Evolutionary conservation across 2,329 filamentous ascomycete genomes (phyloP), one percentile per base, ranked within the genome.

Genomic region (Tolypocladium endophyticum): DNA sequence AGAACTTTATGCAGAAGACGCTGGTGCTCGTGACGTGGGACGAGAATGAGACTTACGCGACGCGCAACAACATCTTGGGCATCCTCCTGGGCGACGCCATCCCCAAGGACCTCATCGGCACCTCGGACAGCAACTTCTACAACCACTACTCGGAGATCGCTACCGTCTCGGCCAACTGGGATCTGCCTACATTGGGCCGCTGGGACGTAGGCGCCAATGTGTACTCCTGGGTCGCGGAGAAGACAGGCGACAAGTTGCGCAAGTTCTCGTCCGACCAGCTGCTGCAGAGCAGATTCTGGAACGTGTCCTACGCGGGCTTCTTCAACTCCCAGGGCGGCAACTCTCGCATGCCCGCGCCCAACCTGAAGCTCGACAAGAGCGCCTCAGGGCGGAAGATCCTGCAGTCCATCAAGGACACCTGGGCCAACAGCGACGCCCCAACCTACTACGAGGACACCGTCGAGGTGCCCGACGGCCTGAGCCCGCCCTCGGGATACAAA

Each of bases 21-120:
- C 80, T 94, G 1, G 81, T 94, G 12, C 76, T 93, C 6, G 72
- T 94, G 61, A 92, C 86, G 12, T 94, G 91, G 68, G 90, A 94
- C 64, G 90, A 94, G 75, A 89, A 86, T 70, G 83, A 87, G 66
- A 85, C 81, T 12, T 91, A 92, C 73, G 72, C 77, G 7, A 74
- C 77, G 33, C 81, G 82, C 65, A 94, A 94, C 79, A 79, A 79
- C 47, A 81, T 94, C 58, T 82, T 90, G 61, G 83, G 78, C 63
- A 80, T 94, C 64, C 80, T 94, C 0, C 76, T 94, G 3, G 90
- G 90, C 20, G 89, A 89, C 61, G 87, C 85, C n/a, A 73, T 95
- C 2, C 87, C 88, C 14, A 58, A 76, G 5, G 58, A 81, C n/a
- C 79, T 88, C 1, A 74, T 84, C 50, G 87, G 87, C 59, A 90